These are phyloP conservation scores for Starmerella stellata DNA, from an alignment of 805 yeast species.

Conservation along the genomic window DNA sequence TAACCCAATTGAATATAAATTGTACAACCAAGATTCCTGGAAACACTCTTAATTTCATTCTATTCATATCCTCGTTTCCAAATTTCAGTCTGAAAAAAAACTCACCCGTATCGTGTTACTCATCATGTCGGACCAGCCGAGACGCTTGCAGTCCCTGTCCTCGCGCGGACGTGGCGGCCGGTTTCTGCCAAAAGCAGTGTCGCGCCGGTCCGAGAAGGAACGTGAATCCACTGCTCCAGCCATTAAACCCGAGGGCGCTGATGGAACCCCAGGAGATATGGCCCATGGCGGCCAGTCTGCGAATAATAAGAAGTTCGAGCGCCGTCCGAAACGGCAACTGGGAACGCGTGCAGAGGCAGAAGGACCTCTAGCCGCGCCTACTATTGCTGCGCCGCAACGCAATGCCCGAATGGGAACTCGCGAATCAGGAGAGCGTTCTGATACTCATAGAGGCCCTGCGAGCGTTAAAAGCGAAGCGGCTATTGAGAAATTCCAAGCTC, in stretches of 20 bases:
- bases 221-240: slow-evolving; percentile 61
- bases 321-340: slow-evolving; percentile 9
- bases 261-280: too few species aligned
- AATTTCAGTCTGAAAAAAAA: too few species aligned
- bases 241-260: slow-evolving; percentile 20
- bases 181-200: slow-evolving; percentile 76
- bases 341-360: slow-evolving; percentile 19
- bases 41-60: too few species aligned
- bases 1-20: too few species aligned
- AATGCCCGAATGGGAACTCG: background rate
- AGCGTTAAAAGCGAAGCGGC: slow-evolving; percentile 11
- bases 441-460: slow-evolving; percentile 5
- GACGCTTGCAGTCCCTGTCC: slow-evolving; percentile 10
- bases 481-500: slow-evolving; percentile 5
- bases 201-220: slow-evolving; percentile 67
- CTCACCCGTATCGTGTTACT: too few species aligned
- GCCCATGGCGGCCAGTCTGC: slow-evolving; percentile 20
- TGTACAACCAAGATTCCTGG: too few species aligned
- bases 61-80: too few species aligned
- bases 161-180: slow-evolving; percentile 11
- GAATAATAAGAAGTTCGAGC: background rate
- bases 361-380: slow-evolving; percentile 25
- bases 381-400: slow-evolving; percentile 4
- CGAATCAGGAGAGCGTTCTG: background rate
- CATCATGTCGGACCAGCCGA: slow-evolving; percentile 6